Percentiles rank a stretch among this genome's conserved stretches.
Evolutionary conservation across 768 basidiomycete species (phyloP).

Genomic region (Mycena galericulata): DNA sequence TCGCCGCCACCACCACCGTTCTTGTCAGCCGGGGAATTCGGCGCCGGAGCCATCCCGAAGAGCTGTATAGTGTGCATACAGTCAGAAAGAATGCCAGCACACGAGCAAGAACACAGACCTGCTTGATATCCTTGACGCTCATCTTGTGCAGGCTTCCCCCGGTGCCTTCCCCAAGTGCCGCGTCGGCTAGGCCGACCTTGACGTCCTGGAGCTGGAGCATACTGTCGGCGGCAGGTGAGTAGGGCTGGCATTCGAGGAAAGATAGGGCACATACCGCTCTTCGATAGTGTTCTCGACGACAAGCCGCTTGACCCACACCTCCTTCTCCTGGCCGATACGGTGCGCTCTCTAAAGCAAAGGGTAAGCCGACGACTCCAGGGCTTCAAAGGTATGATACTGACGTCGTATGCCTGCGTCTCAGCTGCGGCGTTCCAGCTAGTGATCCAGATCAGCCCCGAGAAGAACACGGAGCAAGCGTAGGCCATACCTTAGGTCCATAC

Average conservation of each 20-base stretch:
- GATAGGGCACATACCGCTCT: conserved; percentile 65
- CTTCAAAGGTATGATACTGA: conserved; percentile 10
- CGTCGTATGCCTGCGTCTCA: conserved; percentile 74
- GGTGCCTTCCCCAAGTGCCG: conserved; percentile 76
- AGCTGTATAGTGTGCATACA: conserved; percentile 45
- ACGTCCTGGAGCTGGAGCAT: conserved; percentile 79
- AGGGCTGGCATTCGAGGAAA: too few relatives aligned
- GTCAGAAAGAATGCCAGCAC: background rate
- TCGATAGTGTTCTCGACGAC: conserved; percentile 79
- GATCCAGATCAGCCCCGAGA: background rate
- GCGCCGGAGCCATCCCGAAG: conserved; percentile 47
- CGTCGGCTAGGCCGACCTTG: conserved; percentile 74
- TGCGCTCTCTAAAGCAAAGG: conserved; percentile 63
- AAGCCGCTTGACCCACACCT: conserved; percentile 75
- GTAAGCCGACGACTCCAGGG: conserved; percentile 34
- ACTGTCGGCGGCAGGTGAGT: conserved; percentile 43
- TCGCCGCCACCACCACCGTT: too few relatives aligned
- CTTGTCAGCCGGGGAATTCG: background rate
- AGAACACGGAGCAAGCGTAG: background rate
- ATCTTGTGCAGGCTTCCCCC: conserved; percentile 72
- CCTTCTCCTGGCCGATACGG: conserved; percentile 77
- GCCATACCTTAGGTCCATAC: conserved; percentile 70
- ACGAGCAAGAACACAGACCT: conserved; percentile 51
- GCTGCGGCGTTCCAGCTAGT: conserved; percentile 73
- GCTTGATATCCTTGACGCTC: conserved; percentile 77